Evolutionary conservation across 176 grass and related monocot species (phyloP).

Genomic region (Oryza officinalis): DNA sequence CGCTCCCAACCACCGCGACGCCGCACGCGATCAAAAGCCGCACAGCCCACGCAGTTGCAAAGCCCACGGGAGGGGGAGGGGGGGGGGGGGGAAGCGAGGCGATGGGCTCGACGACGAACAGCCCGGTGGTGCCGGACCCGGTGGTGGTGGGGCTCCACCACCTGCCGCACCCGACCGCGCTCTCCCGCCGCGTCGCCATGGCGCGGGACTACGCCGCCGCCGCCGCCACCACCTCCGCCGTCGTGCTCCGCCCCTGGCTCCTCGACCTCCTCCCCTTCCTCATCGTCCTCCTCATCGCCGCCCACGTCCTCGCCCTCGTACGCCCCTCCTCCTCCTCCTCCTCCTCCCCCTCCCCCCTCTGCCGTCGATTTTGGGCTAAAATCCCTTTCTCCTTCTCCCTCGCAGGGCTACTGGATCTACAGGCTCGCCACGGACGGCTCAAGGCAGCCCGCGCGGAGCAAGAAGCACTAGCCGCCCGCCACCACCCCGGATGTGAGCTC

Average conservation of each 20-base stretch:
- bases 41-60: no score
- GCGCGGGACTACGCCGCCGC: conserved; percentile 21
- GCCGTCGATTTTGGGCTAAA: conserved; percentile 12
- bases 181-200: conserved; percentile 61
- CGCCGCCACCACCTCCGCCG: conserved; percentile 17
- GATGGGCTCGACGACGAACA: conserved; percentile 45
- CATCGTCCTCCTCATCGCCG: conserved; percentile 87
- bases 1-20: no score
- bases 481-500: conserved; percentile 12
- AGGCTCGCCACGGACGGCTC: conserved; percentile 70
- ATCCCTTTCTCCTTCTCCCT: neutral
- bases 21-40: neutral
- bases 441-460: conserved; percentile 66
- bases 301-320: conserved; percentile 91
- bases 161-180: conserved; percentile 30
- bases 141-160: neutral
- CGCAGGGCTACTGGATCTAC: conserved; percentile 95
- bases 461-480: conserved; percentile 51
- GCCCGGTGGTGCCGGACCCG: conserved; percentile 44
- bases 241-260: conserved; percentile 54
- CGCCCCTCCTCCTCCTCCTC: neutral
- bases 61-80: neutral
- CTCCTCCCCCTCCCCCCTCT: neutral
- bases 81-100: neutral
- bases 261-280: conserved; percentile 71